Evolutionary conservation across 2,329 filamentous ascomycete species (phyloP).

Genomic region (Diaporthe aspalathi): DNA sequence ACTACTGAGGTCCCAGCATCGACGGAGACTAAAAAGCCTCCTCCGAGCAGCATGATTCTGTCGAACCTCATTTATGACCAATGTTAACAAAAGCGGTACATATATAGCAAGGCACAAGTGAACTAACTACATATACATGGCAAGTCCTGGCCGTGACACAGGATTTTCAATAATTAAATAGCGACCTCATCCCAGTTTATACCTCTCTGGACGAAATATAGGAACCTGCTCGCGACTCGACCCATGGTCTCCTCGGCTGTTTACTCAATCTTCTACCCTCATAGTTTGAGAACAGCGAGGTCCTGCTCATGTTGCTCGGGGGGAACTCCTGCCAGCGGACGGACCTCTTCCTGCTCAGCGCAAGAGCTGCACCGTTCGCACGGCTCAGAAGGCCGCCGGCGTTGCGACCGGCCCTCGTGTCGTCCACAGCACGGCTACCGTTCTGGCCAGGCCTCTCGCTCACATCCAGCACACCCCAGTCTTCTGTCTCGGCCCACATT

Average conservation of each 20-base stretch:
- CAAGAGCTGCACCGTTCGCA: constrained; percentile 15
- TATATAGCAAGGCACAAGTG: too few species aligned
- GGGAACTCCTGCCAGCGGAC: constrained; percentile 40
- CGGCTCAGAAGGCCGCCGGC: constrained; percentile 7
- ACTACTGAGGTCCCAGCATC: too few species aligned
- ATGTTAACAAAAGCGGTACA: too few species aligned
- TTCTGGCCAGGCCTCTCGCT: constrained; percentile 30
- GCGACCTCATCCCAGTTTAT: not conserved
- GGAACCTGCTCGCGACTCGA: constrained; percentile 37
- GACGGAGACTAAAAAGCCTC: too few species aligned
- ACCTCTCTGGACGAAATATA: constrained; percentile 33
- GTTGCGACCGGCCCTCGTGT: constrained; percentile 3
- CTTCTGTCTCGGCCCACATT: constrained; percentile 40
- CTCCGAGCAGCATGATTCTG: too few species aligned
- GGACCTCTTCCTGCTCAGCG: constrained; percentile 34
- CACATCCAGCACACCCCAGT: constrained; percentile 41
- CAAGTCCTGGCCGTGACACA: not conserved
- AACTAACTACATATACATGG: too few species aligned
- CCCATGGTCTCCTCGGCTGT: constrained; percentile 35
- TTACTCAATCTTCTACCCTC: constrained; percentile 39
- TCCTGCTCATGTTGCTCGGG: constrained; percentile 36
- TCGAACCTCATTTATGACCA: too few species aligned
- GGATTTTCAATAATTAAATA: constrained; percentile 1
- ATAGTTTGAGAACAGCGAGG: constrained; percentile 29
- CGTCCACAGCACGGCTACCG: constrained; percentile 12